Base-by-base conservation (phyloP, 1,284 basidiomycete species). In the Serendipita sp. region DNA sequence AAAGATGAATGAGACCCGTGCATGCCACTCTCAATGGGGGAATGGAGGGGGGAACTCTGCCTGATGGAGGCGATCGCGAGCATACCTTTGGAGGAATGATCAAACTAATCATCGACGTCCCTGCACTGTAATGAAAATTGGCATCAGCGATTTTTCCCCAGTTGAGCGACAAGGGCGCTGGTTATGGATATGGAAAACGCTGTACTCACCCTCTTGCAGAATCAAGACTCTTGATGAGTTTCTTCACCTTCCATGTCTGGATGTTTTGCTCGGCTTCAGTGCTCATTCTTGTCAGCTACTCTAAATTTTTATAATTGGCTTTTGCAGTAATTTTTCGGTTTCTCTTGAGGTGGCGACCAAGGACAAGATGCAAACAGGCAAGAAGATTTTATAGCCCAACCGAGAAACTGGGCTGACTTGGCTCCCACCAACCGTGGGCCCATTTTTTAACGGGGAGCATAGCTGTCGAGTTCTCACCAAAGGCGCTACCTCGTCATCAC, bases 41-140 rank as follows among this genome's bases (percentile, higher is more conserved):
- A 26, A 1, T 6, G 49, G n/a, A 30, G 13, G 30, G 15, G 26
- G 26, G 2, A 53, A 15, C 22, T 22, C 22, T 22, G 22, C 22
- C 22, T 13, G 26, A 34, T n/a, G 2, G 22, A 3, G 47, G 32
- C 38, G 29, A 45, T 60, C n/a, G 15, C 12, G 49, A 41, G 69
- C 77, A 66, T 67, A 92, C 91, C 79, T 91, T 91, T 62, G 95
- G 94, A 29, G 94, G 94, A 64, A 97, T 83, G 74, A 99, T 95
- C 69, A 99, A 81, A 74, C 90, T 93, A 79, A 99, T 99, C 95
- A 99, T 99, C 70, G 93, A 96, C 64, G 95, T 99, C 68, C 95
- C 95, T 67, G 95, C 95, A 69, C 88, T 88, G 68, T 22, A 64
- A 61, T 64, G 15, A 71, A 66, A 42, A 58, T 70, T 61, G 71